A percentile compares a stretch with the other conserved stretches of the same genome.
These are phyloP conservation scores for Solanum hybrid DNA, from an alignment of 305 asterid species.

Conservation along the genomic window DNA sequence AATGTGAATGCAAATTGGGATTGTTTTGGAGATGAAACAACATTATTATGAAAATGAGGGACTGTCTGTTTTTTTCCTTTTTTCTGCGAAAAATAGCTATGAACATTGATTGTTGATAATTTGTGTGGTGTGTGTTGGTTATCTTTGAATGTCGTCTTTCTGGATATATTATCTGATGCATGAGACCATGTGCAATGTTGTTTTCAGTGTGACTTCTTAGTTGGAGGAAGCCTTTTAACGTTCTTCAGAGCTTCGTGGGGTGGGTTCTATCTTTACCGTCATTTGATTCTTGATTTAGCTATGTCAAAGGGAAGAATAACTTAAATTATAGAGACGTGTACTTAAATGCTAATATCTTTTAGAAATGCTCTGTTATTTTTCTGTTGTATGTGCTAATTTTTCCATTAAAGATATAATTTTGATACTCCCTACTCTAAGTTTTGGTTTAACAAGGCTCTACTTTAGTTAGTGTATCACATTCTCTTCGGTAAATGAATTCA, in stretches of 20 bases:
- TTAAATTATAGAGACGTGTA: not conserved
- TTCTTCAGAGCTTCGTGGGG: not conserved
- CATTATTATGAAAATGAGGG: not conserved
- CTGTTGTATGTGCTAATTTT: not conserved
- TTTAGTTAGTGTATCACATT: not conserved
- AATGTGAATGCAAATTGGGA: not conserved
- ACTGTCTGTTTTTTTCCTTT: not conserved
- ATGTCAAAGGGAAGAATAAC: not conserved
- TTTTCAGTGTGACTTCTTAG: not conserved
- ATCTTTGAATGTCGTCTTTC: not conserved
- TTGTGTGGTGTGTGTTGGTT: not conserved
- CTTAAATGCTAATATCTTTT: not conserved
- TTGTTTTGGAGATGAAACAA: not conserved
- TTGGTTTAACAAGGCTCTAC: not conserved
- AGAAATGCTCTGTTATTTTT: not conserved
- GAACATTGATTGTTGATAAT: not conserved
- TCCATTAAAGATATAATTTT: not conserved
- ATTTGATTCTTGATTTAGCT: not conserved
- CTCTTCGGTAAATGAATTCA: not conserved
- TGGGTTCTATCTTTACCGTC: not conserved
- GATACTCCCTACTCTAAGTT: not conserved
- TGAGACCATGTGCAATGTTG: not conserved
- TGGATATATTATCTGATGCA: not conserved
- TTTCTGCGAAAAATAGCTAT: not conserved
- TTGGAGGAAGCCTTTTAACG: not conserved